Conservation (phyloP, 2,329 filamentous ascomycete genomes). For the Cladophialophora carrionii region DNA sequence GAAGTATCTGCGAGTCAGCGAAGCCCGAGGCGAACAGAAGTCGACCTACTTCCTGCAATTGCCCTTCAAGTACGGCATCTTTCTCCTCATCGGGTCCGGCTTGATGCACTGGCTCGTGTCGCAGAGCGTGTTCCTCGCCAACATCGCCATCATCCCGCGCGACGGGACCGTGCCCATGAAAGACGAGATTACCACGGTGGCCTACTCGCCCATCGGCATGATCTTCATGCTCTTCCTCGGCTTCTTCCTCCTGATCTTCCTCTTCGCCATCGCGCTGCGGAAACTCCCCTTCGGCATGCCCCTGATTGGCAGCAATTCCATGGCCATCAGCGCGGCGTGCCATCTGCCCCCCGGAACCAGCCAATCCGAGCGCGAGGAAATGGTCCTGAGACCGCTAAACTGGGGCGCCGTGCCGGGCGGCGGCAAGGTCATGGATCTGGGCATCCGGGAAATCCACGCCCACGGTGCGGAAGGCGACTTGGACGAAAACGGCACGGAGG, state of each 20-base stretch:
- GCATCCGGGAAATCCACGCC: conserved; percentile 20
- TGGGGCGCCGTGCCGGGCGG: conserved; percentile 37
- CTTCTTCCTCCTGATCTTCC: conserved; percentile 27
- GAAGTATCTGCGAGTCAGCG: conserved; percentile 45
- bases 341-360: conserved; percentile 35
- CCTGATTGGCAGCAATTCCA: conserved; percentile 41
- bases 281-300: conserved; percentile 40
- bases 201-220: conserved; percentile 38
- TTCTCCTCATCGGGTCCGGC: conserved; percentile 44
- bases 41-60: conserved; percentile 50
- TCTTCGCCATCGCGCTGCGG: conserved; percentile 33
- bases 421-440: conserved; percentile 24
- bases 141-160: conserved; percentile 39
- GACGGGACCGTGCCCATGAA: conserved; percentile 31
- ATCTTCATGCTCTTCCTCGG: conserved; percentile 34
- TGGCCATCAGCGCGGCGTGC: conserved; percentile 44
- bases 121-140: conserved; percentile 52
- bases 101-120: conserved; percentile 57
- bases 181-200: conserved; percentile 36
- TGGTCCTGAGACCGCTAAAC: conserved; percentile 34
- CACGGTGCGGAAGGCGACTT: conserved; percentile 21
- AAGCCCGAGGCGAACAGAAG: conserved; percentile 45
- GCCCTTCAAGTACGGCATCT: conserved; percentile 51
- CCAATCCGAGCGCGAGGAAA: conserved; percentile 31
- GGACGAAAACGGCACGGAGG: conserved; percentile 23